Evolutionary conservation across 140 eudicot species (phyloP).

Genomic region (Oenanthe javanica): DNA sequence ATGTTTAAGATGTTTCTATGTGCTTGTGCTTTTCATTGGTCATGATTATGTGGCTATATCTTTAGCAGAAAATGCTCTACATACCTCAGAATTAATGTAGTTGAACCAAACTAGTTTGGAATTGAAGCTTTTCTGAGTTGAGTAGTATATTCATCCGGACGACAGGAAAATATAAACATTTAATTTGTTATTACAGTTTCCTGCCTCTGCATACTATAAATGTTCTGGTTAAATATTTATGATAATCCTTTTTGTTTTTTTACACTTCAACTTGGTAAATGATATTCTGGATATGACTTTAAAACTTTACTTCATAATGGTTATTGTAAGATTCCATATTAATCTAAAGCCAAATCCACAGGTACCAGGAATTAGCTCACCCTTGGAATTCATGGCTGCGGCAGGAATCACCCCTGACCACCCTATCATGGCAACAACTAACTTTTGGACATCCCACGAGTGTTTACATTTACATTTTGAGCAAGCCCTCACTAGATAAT

Average conservation of each 20-base stretch:
- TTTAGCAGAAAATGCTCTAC: background rate
- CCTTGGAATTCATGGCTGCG: constrained; percentile 71
- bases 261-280: background rate
- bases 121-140: background rate
- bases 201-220: background rate
- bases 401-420: constrained; percentile 64
- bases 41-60: background rate
- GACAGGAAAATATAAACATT: background rate
- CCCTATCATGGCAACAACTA: constrained; percentile 60
- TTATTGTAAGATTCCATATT: background rate
- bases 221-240: background rate
- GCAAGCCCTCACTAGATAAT: constrained; percentile 55
- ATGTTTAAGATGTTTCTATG: background rate
- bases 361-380: constrained; percentile 68
- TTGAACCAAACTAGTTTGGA: background rate
- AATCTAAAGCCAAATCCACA: constrained; percentile 8
- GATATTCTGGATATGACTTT: background rate
- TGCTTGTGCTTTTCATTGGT: background rate
- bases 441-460: constrained; percentile 77
- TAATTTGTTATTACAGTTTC: background rate
- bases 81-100: background rate
- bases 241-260: background rate
- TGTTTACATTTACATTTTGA: constrained; percentile 64
- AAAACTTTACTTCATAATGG: background rate
- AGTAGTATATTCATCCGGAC: background rate